Conservation (phyloP, 768 basidiomycete species). For the Exidia glandulosa region DNA sequence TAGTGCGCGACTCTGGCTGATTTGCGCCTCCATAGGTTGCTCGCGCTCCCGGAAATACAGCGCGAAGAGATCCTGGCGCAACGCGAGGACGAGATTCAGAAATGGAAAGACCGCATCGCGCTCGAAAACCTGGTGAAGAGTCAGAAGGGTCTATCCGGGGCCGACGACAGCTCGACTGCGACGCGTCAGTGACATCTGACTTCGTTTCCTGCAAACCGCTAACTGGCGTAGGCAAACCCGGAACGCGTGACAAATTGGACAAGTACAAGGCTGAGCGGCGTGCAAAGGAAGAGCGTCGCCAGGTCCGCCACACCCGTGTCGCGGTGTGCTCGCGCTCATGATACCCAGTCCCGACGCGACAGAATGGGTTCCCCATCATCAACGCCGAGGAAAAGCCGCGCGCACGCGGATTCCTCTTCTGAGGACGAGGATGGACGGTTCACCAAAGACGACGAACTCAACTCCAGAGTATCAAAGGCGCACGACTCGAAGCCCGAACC, state of each 20-base stretch:
- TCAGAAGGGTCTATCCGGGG: constrained; percentile 38
- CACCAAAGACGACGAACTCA: constrained; percentile 60
- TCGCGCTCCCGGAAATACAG: constrained; percentile 75
- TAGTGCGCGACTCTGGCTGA: constrained; percentile 11
- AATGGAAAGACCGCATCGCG: constrained; percentile 55
- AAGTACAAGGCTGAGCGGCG: constrained; percentile 80
- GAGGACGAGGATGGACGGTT: constrained; percentile 74
- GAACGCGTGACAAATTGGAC: constrained; percentile 59
- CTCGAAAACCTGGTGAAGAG: constrained; percentile 65
- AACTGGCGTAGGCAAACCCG: constrained; percentile 52
- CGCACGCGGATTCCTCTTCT: constrained; percentile 63
- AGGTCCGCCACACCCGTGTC: constrained; percentile 35
- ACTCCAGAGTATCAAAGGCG: constrained; percentile 30
- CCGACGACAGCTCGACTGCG: constrained; percentile 41
- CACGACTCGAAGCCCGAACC: constrained; percentile 35
- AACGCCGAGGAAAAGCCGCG: background rate
- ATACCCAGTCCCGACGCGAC: background rate
- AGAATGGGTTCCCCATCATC: background rate
- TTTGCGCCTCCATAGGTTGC: constrained; percentile 38
- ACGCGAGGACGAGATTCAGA: constrained; percentile 72
- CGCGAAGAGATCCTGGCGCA: constrained; percentile 78
- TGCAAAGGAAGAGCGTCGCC: constrained; percentile 81
- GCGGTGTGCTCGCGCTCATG: constrained; percentile 1
- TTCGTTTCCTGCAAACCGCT: constrained; percentile 6
- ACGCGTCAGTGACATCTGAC: background rate